Evolutionary conservation across 495 filamentous ascomycete genomes (phyloP).

Genomic region (Podospora anserina): DNA sequence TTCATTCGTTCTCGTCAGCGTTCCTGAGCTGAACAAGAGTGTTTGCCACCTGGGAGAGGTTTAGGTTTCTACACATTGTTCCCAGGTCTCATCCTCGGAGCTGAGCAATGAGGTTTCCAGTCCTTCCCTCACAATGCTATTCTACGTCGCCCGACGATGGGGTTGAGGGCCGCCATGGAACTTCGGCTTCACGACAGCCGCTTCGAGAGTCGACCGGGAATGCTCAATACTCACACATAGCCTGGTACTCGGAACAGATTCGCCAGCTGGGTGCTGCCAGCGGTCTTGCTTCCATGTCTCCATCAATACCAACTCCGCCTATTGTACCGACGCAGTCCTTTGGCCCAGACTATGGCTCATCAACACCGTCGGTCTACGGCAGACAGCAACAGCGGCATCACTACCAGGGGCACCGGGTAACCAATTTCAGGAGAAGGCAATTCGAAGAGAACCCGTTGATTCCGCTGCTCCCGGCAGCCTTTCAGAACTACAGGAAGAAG

Average conservation of each 20-base stretch:
- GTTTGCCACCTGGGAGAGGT: constrained; percentile 9
- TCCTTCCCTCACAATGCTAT: constrained; percentile 32
- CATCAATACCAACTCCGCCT: constrained; percentile 40
- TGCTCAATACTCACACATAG: constrained; percentile 42
- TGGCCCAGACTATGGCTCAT: constrained; percentile 36
- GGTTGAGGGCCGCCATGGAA: constrained; percentile 21
- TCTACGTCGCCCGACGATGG: constrained; percentile 21
- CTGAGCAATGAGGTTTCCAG: constrained; percentile 24
- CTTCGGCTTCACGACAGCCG: constrained; percentile 39
- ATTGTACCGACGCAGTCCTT: constrained; percentile 45
- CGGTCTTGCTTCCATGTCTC: constrained; percentile 31
- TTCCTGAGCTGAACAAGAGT: constrained; percentile 15
- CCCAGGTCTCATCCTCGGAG: constrained; percentile 25
- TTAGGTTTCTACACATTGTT: constrained; percentile 10
- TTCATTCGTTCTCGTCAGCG: constrained; percentile 41
- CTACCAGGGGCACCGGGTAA: constrained; percentile 15
- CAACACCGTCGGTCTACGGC: constrained; percentile 21
- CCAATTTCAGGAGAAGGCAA: constrained; percentile 16
- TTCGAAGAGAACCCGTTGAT: constrained; percentile 50
- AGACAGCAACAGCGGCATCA: constrained; percentile 26
- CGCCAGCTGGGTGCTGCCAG: constrained; percentile 14
- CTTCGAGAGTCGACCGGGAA: constrained; percentile 51
- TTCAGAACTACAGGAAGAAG: constrained; percentile 65
- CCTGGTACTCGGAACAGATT: constrained; percentile 38
- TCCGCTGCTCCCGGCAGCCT: constrained; percentile 51